phyloP scores from a whole-genome alignment of 176 grass and related monocot genomes.

The Thinopyrum elongatum region DNA sequence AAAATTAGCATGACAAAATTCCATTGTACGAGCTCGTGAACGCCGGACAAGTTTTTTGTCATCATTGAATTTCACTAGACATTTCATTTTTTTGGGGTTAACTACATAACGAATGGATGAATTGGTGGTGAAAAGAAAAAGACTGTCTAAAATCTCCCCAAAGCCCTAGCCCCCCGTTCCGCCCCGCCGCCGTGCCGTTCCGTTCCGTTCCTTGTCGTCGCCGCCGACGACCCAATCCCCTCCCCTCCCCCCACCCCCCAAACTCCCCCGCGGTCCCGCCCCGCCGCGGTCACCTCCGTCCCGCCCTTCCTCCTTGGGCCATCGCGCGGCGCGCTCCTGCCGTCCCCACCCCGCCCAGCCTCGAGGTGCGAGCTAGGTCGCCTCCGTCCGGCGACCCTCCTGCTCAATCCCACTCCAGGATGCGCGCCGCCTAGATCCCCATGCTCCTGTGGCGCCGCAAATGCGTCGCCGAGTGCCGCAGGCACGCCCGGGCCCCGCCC shows the following conservation, averaged over 20 bases:
- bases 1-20: too few species aligned
- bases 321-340: neutral
- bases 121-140: neutral
- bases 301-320: neutral
- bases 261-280: too few species aligned
- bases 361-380: neutral
- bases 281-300: neutral
- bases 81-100: too few species aligned
- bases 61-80: too few species aligned
- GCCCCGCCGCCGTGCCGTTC: neutral
- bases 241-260: neutral
- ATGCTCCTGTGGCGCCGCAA: conserved; percentile 33
- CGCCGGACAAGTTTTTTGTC: too few species aligned
- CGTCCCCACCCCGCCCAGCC: neutral
- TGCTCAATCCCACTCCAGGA: neutral
- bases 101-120: neutral
- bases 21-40: too few species aligned
- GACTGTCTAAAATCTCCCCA: neutral
- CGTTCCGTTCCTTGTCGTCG: neutral
- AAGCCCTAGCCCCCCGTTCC: neutral
- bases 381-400: neutral
- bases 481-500: neutral
- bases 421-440: neutral
- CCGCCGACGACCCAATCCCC: neutral
- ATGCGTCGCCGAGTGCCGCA: conserved; percentile 35